Evolutionary conservation across 2,329 filamentous ascomycete genomes (phyloP), one percentile per base, ranked within the genome.

Genomic region (Cytospora piceae): DNA sequence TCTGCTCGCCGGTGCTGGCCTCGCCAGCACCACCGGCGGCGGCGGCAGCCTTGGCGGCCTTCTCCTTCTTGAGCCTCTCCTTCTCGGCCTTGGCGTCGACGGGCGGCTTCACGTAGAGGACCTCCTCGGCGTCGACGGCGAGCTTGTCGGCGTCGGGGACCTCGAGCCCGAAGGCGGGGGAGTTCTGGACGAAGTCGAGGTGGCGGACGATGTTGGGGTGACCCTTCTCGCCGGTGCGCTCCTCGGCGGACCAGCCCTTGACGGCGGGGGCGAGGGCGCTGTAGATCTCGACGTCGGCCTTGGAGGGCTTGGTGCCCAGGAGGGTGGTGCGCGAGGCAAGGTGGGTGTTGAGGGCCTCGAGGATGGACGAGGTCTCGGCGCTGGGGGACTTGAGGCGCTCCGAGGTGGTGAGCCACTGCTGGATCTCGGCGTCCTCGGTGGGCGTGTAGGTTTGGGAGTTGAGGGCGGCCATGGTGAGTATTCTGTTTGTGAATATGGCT

Each of bases 21-120:
- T 15, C 66, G 9, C 15, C 66, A 49, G 6, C 42, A 22, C 42
- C 42, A 9, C 6, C 42, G 37, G 80, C 83, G 12, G 81, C 82
- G 6, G 83, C 84, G 2, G 84, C 85, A 1, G 85, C 84, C 1
- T 85, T 85, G 17, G 87, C 88, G 34, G 90, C 91, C 84, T 97
- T 97, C 81, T 96, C 93, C 83, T 96, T 96, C 90, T 97, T 97
- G 79, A 94, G 87, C 57, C 90, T 88, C 85, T 97, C 94, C 83
- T 97, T 97, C 84, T 97, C 94, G 64, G 93, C 93, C 84, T 96
- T 96, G 73, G 91, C 88, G 71, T 97, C 93, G 68, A 94, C 87
- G 24, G 91, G 91, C 72, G 94, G 94, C 81, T 95, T 94, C 72
- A 94, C 90, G 77, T 93, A 94, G 69, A 92, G 85, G 67, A 98